These are phyloP conservation scores for Neophaeococcomyces aloes DNA, from an alignment of 2,329 filamentous ascomycete species.

Conservation along the genomic window DNA sequence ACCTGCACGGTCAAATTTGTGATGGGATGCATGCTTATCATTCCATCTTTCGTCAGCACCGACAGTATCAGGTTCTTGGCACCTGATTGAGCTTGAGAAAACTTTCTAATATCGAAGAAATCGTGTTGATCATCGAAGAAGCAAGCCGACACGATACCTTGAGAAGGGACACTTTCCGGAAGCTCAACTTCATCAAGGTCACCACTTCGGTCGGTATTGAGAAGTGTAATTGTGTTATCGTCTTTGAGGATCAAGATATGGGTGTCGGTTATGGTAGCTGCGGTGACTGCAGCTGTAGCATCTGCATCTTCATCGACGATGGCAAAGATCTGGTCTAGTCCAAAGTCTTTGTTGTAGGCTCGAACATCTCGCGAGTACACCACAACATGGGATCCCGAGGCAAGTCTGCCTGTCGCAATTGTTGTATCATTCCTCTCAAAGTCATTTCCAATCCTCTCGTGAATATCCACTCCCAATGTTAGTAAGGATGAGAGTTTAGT, in stretches of 20 bases:
- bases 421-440: slow-evolving; percentile 85
- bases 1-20: slow-evolving; percentile 61
- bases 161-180: slow-evolving; percentile 47
- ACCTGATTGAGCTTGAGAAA: slow-evolving; percentile 18
- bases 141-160: slow-evolving; percentile 73
- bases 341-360: slow-evolving; percentile 83
- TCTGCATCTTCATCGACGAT: slow-evolving; percentile 87
- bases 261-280: slow-evolving; percentile 75
- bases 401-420: slow-evolving; percentile 73
- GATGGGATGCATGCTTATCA: slow-evolving; percentile 60
- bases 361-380: slow-evolving; percentile 77
- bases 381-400: slow-evolving; percentile 68
- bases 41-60: slow-evolving; percentile 60
- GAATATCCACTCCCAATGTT: neutral
- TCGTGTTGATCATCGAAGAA: slow-evolving; percentile 61
- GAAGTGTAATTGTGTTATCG: slow-evolving; percentile 68
- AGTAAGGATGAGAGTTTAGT: neutral
- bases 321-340: slow-evolving; percentile 79
- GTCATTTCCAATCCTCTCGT: slow-evolving; percentile 56
- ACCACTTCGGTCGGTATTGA: slow-evolving; percentile 66
- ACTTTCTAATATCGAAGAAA: slow-evolving; percentile 45
- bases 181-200: slow-evolving; percentile 76
- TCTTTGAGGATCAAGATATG: slow-evolving; percentile 76
- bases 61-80: slow-evolving; percentile 52
- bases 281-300: slow-evolving; percentile 61